Percentiles rank a stretch among this genome's conserved stretches.
phyloP scores from a whole-genome alignment of 768 basidiomycete genomes.

The Cyathus striatus region DNA sequence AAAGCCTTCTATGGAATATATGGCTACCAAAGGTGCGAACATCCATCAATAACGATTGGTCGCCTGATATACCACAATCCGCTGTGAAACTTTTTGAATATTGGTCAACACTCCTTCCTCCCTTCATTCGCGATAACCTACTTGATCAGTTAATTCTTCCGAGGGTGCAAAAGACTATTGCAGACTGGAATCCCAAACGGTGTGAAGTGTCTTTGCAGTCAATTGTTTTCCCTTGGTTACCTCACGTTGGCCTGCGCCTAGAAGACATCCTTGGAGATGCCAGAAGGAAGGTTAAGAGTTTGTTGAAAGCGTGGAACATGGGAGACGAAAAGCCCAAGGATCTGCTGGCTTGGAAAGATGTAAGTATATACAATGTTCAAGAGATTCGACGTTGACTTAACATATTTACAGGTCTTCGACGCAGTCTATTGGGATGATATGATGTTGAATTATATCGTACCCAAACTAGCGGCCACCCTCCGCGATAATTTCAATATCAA shows the following conservation, averaged over 20 bases:
- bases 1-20: constrained; percentile 88
- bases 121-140: constrained; percentile 90
- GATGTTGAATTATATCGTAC: constrained; percentile 86
- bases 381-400: constrained; percentile 1
- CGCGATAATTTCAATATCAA: constrained; percentile 88
- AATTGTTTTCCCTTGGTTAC: constrained; percentile 95
- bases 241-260: constrained; percentile 75
- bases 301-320: constrained; percentile 71
- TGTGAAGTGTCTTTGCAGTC: constrained; percentile 60
- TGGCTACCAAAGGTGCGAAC: constrained; percentile 97
- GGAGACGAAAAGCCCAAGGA: constrained; percentile 74
- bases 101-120: constrained; percentile 85
- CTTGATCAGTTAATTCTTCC: constrained; percentile 95
- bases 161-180: constrained; percentile 80
- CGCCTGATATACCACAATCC: constrained; percentile 62
- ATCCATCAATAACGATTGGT: constrained; percentile 93
- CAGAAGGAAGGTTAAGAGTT: constrained; percentile 75
- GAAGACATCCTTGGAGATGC: constrained; percentile 87
- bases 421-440: constrained; percentile 85
- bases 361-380: constrained; percentile 25
- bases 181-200: constrained; percentile 73
- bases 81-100: constrained; percentile 82
- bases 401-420: constrained; percentile 59
- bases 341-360: constrained; percentile 76
- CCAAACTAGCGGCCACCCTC: constrained; percentile 79